Conservation (phyloP, 164 flowering plant species). For the Chimonanthus praecox region DNA sequence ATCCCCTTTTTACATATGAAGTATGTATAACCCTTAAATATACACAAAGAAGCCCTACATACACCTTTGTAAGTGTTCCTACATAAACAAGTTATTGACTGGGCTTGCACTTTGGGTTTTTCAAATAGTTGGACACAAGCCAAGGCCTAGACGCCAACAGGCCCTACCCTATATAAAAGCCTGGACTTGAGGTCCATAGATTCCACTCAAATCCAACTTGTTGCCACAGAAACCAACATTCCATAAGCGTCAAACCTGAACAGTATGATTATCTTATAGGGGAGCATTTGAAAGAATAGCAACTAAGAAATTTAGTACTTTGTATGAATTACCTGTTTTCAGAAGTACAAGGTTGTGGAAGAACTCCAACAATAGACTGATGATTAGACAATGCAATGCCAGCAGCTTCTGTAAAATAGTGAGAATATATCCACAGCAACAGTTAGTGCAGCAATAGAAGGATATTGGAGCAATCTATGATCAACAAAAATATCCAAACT, state of each 20-base stretch:
- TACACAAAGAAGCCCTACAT: too few relatives aligned
- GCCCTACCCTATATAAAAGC: too few relatives aligned
- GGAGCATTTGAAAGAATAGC: not conserved
- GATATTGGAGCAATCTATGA: not conserved
- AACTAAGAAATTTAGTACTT: not conserved
- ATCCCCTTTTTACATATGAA: too few relatives aligned
- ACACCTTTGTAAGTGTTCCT: too few relatives aligned
- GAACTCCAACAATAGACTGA: constrained; percentile 72
- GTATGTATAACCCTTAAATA: too few relatives aligned
- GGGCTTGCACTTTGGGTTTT: too few relatives aligned
- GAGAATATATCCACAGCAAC: not conserved
- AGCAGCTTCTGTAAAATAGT: constrained; percentile 44
- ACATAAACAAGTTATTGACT: too few relatives aligned
- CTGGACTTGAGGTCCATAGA: too few relatives aligned
- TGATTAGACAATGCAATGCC: constrained; percentile 36
- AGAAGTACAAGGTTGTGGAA: constrained; percentile 69
- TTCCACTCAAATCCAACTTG: too few relatives aligned
- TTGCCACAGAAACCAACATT: too few relatives aligned
- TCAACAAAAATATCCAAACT: not conserved
- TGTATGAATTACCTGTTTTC: constrained; percentile 62
- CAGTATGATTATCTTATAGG: not conserved
- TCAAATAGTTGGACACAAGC: too few relatives aligned
- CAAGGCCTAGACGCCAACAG: too few relatives aligned
- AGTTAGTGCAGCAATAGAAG: not conserved
- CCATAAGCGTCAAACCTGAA: not conserved